These are phyloP conservation scores for Ophiostoma sp. DNA, from an alignment of 2,329 filamentous ascomycete species.

Conservation along the genomic window DNA sequence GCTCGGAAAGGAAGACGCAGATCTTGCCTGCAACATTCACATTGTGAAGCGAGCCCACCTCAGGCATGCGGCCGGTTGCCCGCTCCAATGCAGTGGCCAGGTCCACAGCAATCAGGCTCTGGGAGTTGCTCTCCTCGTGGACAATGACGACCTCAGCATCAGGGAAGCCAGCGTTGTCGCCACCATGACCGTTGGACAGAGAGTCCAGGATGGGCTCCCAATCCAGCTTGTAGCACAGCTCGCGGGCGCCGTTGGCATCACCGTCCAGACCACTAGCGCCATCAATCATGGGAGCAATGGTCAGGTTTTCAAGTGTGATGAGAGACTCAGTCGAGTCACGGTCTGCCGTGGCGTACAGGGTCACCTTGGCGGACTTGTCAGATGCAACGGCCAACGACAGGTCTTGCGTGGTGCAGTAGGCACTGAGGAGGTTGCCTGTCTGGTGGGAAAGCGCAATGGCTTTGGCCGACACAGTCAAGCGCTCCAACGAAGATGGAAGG, in stretches of 20 bases:
- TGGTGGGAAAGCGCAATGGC: constrained; percentile 34
- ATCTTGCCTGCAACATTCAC: constrained; percentile 40
- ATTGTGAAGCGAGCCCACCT: constrained; percentile 36
- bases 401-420: constrained; percentile 41
- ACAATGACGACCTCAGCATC: constrained; percentile 43
- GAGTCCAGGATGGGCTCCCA: constrained; percentile 44
- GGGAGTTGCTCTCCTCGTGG: constrained; percentile 38
- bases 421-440: constrained; percentile 38
- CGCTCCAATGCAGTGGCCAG: constrained; percentile 38
- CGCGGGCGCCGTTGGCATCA: constrained; percentile 36
- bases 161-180: constrained; percentile 27
- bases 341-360: constrained; percentile 39
- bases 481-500: constrained; percentile 45
- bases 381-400: constrained; percentile 29
- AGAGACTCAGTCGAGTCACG: constrained; percentile 37
- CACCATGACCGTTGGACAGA: background rate
- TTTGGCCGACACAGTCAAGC: constrained; percentile 40
- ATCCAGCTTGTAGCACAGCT: constrained; percentile 50
- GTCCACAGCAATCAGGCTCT: constrained; percentile 38
- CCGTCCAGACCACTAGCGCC: constrained; percentile 35
- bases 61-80: constrained; percentile 39
- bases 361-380: constrained; percentile 41
- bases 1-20: constrained; percentile 47
- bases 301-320: constrained; percentile 40
- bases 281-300: constrained; percentile 45